phyloP scores from a whole-genome alignment of 306 rosid genomes.

The Trichosanthes cucumerina region DNA sequence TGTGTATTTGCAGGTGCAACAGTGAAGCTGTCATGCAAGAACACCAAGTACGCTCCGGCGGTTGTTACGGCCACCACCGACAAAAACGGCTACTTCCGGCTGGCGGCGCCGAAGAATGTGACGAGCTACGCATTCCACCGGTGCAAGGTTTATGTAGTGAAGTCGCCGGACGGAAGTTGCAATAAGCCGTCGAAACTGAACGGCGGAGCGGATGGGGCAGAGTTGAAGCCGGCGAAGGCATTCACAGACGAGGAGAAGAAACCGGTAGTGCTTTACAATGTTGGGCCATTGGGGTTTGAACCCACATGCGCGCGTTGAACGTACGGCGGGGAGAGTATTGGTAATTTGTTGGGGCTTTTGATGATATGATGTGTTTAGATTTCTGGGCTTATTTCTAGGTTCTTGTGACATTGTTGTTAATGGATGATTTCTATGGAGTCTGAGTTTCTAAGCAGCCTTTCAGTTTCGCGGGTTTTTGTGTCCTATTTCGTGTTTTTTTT shows the following conservation, averaged over 20 bases:
- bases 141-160: conserved; percentile 41
- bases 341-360: neutral
- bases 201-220: conserved; percentile 44
- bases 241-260: conserved; percentile 19
- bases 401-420: neutral
- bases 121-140: conserved; percentile 57
- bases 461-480: too few species aligned
- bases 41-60: conserved; percentile 32
- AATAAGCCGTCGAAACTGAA: conserved; percentile 36
- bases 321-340: neutral
- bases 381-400: neutral
- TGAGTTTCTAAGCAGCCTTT: neutral
- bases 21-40: conserved; percentile 62
- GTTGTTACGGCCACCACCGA: conserved; percentile 26
- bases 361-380: neutral
- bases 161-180: conserved; percentile 32
- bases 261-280: conserved; percentile 47
- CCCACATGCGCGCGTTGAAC: conserved; percentile 39
- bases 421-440: neutral
- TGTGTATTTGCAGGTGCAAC: conserved; percentile 35
- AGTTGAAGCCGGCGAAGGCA: conserved; percentile 38
- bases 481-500: too few species aligned
- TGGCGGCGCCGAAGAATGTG: conserved; percentile 47
- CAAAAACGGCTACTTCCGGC: conserved; percentile 67
- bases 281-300: conserved; percentile 70